phyloP scores from a whole-genome alignment of 805 yeast genomes.

The Gaillardinia entomophila region DNA sequence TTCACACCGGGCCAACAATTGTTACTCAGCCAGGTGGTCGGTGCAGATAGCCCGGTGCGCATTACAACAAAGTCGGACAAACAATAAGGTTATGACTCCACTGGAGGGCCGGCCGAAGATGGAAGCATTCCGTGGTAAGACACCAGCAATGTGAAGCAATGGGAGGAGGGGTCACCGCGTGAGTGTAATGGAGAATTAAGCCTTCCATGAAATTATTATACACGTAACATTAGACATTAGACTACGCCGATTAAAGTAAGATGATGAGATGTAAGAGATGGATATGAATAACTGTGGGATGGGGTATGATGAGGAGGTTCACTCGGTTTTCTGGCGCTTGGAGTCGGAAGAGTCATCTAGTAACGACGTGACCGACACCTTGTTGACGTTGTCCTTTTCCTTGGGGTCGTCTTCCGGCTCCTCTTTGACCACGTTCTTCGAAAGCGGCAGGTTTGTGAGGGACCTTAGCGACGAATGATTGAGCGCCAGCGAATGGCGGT shows the following conservation, averaged over 20 bases:
- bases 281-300: not conserved
- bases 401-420: conserved; percentile 1
- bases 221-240: not conserved
- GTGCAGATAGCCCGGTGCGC: no score
- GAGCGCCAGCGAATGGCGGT: not conserved
- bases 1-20: no score
- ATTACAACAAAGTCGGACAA: not conserved
- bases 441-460: conserved; percentile 12
- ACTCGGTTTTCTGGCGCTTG: not conserved
- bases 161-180: no score
- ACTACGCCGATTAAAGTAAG: not conserved
- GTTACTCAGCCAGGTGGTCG: no score
- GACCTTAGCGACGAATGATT: conserved; percentile 5
- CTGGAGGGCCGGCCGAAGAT: no score
- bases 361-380: conserved; percentile 19
- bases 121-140: no score
- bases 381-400: conserved; percentile 5
- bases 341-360: conserved; percentile 8
- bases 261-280: not conserved
- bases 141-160: no score
- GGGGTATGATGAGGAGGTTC: not conserved
- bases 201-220: not conserved
- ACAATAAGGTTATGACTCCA: conserved; percentile 1
- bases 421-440: conserved; percentile 5
- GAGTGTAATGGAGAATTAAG: no score